phyloP scores from a whole-genome alignment of 2,329 filamentous ascomycete genomes.

The Trichoderma endophyticum region DNA sequence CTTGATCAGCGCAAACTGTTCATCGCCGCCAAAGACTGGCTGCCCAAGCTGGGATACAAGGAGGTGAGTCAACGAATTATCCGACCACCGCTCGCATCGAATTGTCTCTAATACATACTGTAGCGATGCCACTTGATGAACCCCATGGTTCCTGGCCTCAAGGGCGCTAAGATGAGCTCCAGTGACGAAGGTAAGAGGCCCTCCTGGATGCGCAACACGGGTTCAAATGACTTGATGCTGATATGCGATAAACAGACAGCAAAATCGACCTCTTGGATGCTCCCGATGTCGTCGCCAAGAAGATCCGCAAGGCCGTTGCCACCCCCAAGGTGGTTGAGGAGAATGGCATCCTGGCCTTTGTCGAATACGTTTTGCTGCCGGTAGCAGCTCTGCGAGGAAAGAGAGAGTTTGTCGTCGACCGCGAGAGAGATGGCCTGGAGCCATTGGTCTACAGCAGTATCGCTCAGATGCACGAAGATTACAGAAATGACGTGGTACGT shows the following conservation, averaged over 20 bases:
- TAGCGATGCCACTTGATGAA: conserved; percentile 45
- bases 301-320: conserved; percentile 81
- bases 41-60: conserved; percentile 82
- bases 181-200: conserved; percentile 56
- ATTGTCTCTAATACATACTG: neutral
- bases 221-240: neutral
- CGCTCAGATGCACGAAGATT: conserved; percentile 73
- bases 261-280: conserved; percentile 93
- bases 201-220: too few relatives aligned
- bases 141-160: conserved; percentile 85
- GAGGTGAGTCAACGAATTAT: conserved; percentile 39
- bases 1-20: conserved; percentile 89
- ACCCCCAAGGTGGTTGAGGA: conserved; percentile 73
- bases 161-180: conserved; percentile 83
- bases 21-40: conserved; percentile 75
- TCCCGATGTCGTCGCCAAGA: conserved; percentile 71
- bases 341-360: conserved; percentile 83
- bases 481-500: conserved; percentile 70
- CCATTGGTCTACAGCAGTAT: conserved; percentile 78
- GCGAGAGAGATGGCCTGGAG: conserved; percentile 62
- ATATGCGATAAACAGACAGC: conserved; percentile 51
- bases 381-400: conserved; percentile 62
- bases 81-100: fast-evolving
- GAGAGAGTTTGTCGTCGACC: conserved; percentile 65
- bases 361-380: conserved; percentile 83